Evolutionary conservation across 805 yeast species (phyloP).

Genomic region (Kluyveromyces wickerhamii): DNA sequence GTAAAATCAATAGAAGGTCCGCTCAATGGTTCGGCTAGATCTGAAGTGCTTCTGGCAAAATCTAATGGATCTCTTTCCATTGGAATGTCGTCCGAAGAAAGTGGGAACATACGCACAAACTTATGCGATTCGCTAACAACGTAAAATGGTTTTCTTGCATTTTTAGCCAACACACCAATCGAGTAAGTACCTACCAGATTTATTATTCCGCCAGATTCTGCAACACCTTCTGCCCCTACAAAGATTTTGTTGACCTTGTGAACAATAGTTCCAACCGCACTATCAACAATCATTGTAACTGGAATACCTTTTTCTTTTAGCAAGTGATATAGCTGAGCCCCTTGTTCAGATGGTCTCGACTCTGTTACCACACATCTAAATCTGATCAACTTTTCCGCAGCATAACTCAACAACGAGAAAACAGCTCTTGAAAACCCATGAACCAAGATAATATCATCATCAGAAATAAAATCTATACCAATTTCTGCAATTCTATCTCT

Average conservation of each 20-base stretch:
- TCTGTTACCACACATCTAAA: constrained; percentile 91
- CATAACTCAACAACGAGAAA: constrained; percentile 61
- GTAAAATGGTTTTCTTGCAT: constrained; percentile 86
- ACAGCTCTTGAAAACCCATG: constrained; percentile 94
- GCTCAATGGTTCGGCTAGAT: constrained; percentile 14
- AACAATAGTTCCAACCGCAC: constrained; percentile 88
- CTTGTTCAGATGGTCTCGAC: constrained; percentile 78
- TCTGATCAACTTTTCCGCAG: constrained; percentile 68
- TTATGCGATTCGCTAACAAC: constrained; percentile 94
- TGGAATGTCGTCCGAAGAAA: constrained; percentile 88
- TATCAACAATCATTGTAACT: constrained; percentile 78
- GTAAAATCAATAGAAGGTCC: constrained; percentile 79
- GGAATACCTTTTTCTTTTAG: constrained; percentile 73
- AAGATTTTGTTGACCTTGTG: constrained; percentile 88
- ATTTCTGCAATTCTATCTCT: constrained; percentile 80
- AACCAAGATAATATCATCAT: constrained; percentile 83
- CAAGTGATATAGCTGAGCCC: constrained; percentile 59
- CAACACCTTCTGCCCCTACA: constrained; percentile 99
- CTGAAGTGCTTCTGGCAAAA: constrained; percentile 28
- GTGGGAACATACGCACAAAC: constrained; percentile 91
- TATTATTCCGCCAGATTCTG: constrained; percentile 96
- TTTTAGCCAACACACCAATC: constrained; percentile 84
- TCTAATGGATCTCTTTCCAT: constrained; percentile 41
- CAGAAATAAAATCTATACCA: constrained; percentile 84
- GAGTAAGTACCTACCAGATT: constrained; percentile 94